These are phyloP conservation scores for Leccinum disarticulatum DNA, from an alignment of 768 basidiomycete genomes.

Conservation along the genomic window DNA sequence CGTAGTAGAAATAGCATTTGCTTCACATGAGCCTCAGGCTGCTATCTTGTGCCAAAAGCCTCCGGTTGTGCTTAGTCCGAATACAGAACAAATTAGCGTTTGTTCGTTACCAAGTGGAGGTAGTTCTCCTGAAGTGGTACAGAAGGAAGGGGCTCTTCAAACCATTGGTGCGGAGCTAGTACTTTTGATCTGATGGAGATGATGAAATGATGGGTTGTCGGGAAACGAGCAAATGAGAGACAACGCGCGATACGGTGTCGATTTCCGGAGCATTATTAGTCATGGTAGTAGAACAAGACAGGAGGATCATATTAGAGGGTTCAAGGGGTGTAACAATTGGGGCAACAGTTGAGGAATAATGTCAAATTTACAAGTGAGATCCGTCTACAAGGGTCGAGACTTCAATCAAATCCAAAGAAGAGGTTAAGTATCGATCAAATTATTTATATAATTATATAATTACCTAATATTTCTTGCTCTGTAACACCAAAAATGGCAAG, in stretches of 20 bases:
- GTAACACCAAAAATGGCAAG: slow-evolving; percentile 12
- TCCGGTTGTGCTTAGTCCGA: slow-evolving; percentile 19
- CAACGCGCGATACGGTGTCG: slow-evolving; percentile 19
- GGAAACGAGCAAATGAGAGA: not conserved
- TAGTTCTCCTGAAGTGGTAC: slow-evolving; percentile 16
- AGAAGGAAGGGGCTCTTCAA: not conserved
- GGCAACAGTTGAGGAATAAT: not conserved
- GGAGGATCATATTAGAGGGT: not conserved
- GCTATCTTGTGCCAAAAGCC: slow-evolving; percentile 20
- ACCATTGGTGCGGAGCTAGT: slow-evolving; percentile 6
- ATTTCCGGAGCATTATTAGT: slow-evolving; percentile 21
- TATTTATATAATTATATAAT: not conserved
- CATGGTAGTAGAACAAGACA: not conserved
- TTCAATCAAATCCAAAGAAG: not conserved
- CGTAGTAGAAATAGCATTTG: slow-evolving; percentile 11
- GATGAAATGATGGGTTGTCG: not conserved
- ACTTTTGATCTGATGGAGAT: slow-evolving; percentile 5
- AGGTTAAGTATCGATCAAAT: not conserved
- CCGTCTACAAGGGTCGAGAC: slow-evolving; percentile 10
- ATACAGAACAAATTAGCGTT: slow-evolving; percentile 12
- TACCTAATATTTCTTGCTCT: not conserved
- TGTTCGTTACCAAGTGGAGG: slow-evolving; percentile 19
- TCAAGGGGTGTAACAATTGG: slow-evolving; percentile 9
- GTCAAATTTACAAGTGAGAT: not conserved
- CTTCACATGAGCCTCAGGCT: slow-evolving; percentile 29